phyloP scores from a whole-genome alignment of 1,284 basidiomycete genomes.

The Bondarzewia mesenterica region DNA sequence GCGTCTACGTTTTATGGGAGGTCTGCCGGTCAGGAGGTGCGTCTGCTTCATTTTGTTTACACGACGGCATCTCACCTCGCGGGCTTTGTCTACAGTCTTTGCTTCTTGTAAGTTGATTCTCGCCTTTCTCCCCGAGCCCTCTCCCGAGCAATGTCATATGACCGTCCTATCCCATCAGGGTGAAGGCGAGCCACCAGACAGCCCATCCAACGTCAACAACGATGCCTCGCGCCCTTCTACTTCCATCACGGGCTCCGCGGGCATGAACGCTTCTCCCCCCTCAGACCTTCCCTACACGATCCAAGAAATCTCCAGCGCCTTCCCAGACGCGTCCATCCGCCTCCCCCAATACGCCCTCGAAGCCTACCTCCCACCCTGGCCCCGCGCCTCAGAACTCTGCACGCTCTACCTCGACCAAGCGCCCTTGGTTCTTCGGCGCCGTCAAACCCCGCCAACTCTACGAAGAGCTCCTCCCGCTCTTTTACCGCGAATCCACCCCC shows the following conservation, averaged over 20 bases:
- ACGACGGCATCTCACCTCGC: neutral
- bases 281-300: constrained; percentile 20
- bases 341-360: constrained; percentile 25
- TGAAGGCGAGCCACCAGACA: constrained; percentile 2
- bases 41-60: constrained; percentile 16
- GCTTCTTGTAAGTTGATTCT: constrained; percentile 20
- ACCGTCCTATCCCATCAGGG: constrained; percentile 3
- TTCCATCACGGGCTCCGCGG: neutral
- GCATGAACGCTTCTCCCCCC: no score
- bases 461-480: constrained; percentile 59
- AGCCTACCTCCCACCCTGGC: constrained; percentile 47
- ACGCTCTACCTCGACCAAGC: constrained; percentile 63
- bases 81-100: constrained; percentile 18
- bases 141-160: neutral
- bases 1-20: constrained; percentile 58
- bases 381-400: constrained; percentile 44
- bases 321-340: constrained; percentile 38
- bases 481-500: constrained; percentile 30
- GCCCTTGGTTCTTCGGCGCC: constrained; percentile 70
- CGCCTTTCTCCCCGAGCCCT: neutral
- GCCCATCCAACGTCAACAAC: neutral
- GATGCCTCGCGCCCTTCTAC: neutral
- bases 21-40: constrained; percentile 54
- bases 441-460: constrained; percentile 50
- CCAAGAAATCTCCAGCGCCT: constrained; percentile 38